Conservation (phyloP, 2,329 filamentous ascomycete species). For the Colletotrichum incanum region DNA sequence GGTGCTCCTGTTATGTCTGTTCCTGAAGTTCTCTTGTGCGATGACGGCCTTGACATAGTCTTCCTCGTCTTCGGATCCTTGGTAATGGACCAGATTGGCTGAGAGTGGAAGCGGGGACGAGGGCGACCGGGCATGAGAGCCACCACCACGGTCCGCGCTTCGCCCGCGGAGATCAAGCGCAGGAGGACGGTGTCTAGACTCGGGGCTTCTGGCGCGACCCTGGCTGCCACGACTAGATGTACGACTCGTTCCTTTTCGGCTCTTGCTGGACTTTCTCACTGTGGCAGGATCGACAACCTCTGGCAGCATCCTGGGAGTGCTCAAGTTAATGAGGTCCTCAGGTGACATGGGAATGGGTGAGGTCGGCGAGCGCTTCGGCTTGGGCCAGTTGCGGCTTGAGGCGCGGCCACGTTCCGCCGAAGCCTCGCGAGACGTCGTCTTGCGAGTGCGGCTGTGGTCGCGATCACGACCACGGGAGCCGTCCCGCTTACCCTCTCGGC, state of each 20-base stretch:
- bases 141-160: conserved; percentile 70
- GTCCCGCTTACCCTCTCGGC: conserved; percentile 63
- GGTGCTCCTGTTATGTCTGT: conserved; percentile 67
- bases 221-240: conserved; percentile 63
- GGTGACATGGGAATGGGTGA: conserved; percentile 96
- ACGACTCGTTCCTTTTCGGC: conserved; percentile 59
- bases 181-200: conserved; percentile 58
- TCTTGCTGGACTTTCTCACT: conserved; percentile 59
- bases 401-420: conserved; percentile 82
- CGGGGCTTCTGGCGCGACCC: conserved; percentile 62
- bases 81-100: conserved; percentile 67
- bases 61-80: conserved; percentile 76
- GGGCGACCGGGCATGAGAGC: conserved; percentile 78
- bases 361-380: conserved; percentile 88
- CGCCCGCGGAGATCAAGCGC: conserved; percentile 72
- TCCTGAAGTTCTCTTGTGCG: conserved; percentile 71
- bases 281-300: conserved; percentile 59
- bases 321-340: conserved; percentile 81
- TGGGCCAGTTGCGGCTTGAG: conserved; percentile 76
- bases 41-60: conserved; percentile 69
- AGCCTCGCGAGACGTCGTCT: conserved; percentile 68
- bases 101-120: conserved; percentile 86
- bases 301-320: conserved; percentile 58
- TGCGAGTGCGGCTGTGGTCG: conserved; percentile 65
- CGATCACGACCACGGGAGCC: conserved; percentile 58